Evolutionary conservation across 202 grass and related monocot species (phyloP).

Genomic region (Dendrocalamus latiflorus): DNA sequence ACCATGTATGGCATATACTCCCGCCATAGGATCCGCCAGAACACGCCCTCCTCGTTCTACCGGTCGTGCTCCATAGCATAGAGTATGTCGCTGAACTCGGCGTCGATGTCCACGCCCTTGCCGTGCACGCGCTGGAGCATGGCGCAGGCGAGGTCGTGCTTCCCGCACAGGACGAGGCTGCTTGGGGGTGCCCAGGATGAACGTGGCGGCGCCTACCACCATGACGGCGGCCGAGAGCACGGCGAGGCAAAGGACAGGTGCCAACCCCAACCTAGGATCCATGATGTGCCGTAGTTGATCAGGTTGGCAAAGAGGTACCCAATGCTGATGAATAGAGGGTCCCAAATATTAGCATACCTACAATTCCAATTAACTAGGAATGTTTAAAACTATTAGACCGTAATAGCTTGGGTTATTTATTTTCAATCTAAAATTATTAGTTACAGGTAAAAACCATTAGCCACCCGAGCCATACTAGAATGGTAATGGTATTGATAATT

Average conservation of each 20-base stretch:
- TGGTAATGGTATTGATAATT: no score
- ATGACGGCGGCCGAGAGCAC: constrained; percentile 51
- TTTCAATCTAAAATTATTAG: no score
- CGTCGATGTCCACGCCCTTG: no score
- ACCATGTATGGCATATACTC: constrained; percentile 76
- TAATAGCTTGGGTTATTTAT: no score
- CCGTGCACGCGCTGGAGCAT: constrained; percentile 66
- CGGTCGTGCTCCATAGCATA: constrained; percentile 37
- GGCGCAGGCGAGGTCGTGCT: constrained; percentile 59
- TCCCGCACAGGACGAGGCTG: constrained; percentile 75
- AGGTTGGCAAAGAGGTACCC: constrained; percentile 69
- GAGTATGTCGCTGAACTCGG: constrained; percentile 64
- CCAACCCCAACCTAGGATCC: constrained; percentile 66
- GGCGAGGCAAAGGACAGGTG: constrained; percentile 77
- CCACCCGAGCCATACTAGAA: no score
- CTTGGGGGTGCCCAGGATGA: constrained; percentile 79
- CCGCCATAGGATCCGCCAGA: constrained; percentile 48
- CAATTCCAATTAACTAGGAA: no score
- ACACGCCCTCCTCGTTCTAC: constrained; percentile 54
- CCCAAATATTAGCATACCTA: no score
- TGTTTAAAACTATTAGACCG: no score
- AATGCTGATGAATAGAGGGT: constrained; percentile 70
- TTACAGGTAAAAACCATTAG: no score
- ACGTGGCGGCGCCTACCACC: constrained; percentile 40
- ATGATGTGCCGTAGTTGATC: constrained; percentile 72